Evolutionary conservation across 116 monocot species (phyloP).

Genomic region (Posidonia oceanica): DNA sequence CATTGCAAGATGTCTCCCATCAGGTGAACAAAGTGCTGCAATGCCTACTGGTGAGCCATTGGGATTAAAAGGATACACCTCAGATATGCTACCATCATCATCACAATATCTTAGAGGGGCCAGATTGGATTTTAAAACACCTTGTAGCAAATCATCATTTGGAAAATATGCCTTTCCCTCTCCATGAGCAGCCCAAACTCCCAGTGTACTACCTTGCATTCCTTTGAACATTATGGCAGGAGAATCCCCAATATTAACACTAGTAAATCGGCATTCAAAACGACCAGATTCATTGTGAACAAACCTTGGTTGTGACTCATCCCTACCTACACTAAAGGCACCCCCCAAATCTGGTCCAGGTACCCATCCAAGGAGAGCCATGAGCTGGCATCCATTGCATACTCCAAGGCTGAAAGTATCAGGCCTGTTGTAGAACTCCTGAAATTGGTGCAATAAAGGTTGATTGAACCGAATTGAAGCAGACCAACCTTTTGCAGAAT

Average conservation of each 20-base stretch:
- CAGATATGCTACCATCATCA: constrained; percentile 51
- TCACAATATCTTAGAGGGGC: constrained; percentile 90
- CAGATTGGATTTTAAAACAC: constrained; percentile 36
- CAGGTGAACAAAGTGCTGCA: constrained; percentile 86
- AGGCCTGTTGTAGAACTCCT: constrained; percentile 51
- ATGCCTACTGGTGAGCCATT: constrained; percentile 90
- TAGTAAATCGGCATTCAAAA: constrained; percentile 84
- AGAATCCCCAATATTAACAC: constrained; percentile 65
- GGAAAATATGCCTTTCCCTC: constrained; percentile 95
- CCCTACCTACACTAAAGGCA: constrained; percentile 28
- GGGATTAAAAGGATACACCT: constrained; percentile 87
- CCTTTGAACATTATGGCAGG: constrained; percentile 93
- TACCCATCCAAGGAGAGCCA: constrained; percentile 94
- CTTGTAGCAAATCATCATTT: constrained; percentile 32
- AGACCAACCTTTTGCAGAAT: constrained; percentile 97
- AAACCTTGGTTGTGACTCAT: constrained; percentile 79
- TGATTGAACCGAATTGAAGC: constrained; percentile 81
- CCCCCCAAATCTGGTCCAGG: constrained; percentile 42
- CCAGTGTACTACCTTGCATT: constrained; percentile 86
- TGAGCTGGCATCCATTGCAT: constrained; percentile 92
- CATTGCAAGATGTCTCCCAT: constrained; percentile 99
- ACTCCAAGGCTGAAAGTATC: constrained; percentile 90
- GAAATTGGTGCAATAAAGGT: constrained; percentile 57
- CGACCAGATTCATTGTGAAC: constrained; percentile 94
- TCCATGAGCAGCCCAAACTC: constrained; percentile 96